phyloP scores from a whole-genome alignment of 768 basidiomycete species.

The Hirschioporus abietinus region DNA sequence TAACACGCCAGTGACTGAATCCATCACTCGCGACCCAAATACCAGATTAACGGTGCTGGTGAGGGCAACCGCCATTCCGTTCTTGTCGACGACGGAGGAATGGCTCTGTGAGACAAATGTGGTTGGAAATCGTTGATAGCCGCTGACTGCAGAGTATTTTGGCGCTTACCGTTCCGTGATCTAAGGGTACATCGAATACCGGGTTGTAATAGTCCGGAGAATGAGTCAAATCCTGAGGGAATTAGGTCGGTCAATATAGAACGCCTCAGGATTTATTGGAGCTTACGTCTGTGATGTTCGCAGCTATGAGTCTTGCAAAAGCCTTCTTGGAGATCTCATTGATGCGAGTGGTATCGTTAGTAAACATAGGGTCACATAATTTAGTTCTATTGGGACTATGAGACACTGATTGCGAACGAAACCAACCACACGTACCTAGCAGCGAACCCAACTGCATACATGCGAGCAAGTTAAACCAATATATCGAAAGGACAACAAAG shows the following conservation, averaged over 20 bases:
- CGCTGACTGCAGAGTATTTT: not conserved
- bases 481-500: slow-evolving; percentile 7
- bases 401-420: not conserved
- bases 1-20: slow-evolving; percentile 82
- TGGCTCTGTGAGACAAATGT: slow-evolving; percentile 55
- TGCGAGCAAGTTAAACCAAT: slow-evolving; percentile 7
- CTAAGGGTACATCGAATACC: slow-evolving; percentile 65
- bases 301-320: slow-evolving; percentile 55
- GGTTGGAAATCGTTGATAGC: slow-evolving; percentile 6
- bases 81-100: slow-evolving; percentile 72
- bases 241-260: slow-evolving; percentile 3
- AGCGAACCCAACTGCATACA: slow-evolving; percentile 52
- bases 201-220: slow-evolving; percentile 79
- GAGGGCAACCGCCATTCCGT: slow-evolving; percentile 82
- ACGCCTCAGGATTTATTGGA: not conserved
- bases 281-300: slow-evolving; percentile 80
- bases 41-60: slow-evolving; percentile 88
- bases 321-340: slow-evolving; percentile 61
- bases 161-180: slow-evolving; percentile 79
- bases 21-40: slow-evolving; percentile 86
- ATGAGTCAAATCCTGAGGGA: slow-evolving; percentile 70
- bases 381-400: slow-evolving; percentile 52
- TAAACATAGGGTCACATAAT: slow-evolving; percentile 73
- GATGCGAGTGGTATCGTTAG: slow-evolving; percentile 50
- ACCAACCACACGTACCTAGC: slow-evolving; percentile 36